A percentile compares a stretch with the other conserved stretches of the same genome.
phyloP scores from a whole-genome alignment of 1,284 basidiomycete species.

The Pseudozyma sp. region DNA sequence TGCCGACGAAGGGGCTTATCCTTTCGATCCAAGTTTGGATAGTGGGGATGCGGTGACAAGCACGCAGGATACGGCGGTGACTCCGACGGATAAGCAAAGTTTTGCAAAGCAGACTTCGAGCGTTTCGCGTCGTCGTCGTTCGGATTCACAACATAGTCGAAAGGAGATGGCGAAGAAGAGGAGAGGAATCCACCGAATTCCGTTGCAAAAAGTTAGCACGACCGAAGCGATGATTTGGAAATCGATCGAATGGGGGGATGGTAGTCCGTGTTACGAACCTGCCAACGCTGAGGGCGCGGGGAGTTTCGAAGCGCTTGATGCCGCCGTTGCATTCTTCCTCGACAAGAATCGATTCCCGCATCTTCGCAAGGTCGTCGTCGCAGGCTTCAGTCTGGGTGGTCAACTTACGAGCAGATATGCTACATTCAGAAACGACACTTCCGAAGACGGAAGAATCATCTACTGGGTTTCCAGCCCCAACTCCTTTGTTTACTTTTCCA shows the following conservation, averaged over 20 bases:
- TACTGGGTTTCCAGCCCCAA: conserved; percentile 61
- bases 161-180: neutral
- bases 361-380: conserved; percentile 60
- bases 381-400: conserved; percentile 61
- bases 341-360: conserved; percentile 53
- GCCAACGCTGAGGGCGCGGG: conserved; percentile 25
- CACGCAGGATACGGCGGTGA: conserved; percentile 18
- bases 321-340: conserved; percentile 49
- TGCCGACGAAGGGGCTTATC: conserved; percentile 56
- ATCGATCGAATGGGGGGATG: conserved; percentile 54
- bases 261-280: conserved; percentile 47
- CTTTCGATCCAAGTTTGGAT: conserved; percentile 29
- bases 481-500: conserved; percentile 60
- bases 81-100: neutral
- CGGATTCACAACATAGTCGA: neutral
- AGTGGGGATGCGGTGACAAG: conserved; percentile 5
- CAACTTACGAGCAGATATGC: conserved; percentile 61
- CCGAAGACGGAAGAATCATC: conserved; percentile 45
- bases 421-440: conserved; percentile 41
- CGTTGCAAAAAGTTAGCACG: conserved; percentile 27
- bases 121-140: no score
- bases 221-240: conserved; percentile 53
- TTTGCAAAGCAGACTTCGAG: neutral
- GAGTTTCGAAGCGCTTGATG: conserved; percentile 59
- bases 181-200: conserved; percentile 8